A percentile compares a stretch with the other conserved stretches of the same genome.
Evolutionary conservation across 495 filamentous ascomycete genomes (phyloP).

Genomic region (Penicillium odoratum): DNA sequence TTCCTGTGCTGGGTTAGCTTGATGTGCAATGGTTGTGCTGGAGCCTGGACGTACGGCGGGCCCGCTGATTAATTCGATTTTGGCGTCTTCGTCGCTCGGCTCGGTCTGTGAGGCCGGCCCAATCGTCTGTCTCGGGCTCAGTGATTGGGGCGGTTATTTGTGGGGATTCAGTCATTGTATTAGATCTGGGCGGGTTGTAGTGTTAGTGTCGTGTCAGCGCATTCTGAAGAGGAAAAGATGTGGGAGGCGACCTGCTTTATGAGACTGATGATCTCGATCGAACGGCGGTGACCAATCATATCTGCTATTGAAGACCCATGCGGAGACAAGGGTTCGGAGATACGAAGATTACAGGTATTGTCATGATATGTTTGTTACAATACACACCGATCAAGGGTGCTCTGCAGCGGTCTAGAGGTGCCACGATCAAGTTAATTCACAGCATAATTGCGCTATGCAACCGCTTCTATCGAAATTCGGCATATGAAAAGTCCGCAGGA

Average conservation of each 20-base stretch:
- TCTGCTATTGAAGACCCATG: background rate
- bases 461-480: background rate
- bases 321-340: background rate
- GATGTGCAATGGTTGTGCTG: background rate
- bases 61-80: slow-evolving; percentile 48
- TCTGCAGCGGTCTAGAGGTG: too few relatives aligned
- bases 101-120: slow-evolving; percentile 38
- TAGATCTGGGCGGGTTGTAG: background rate
- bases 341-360: background rate
- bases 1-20: slow-evolving; percentile 11
- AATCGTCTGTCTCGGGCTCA: slow-evolving; percentile 29
- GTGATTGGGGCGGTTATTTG: background rate
- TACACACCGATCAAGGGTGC: background rate
- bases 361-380: background rate
- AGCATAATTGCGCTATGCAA: too few relatives aligned
- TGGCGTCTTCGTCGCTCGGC: slow-evolving; percentile 42
- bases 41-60: slow-evolving; percentile 17
- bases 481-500: slow-evolving; percentile 46
- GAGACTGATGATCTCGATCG: background rate
- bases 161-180: background rate
- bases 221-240: background rate
- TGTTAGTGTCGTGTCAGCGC: background rate
- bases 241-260: background rate
- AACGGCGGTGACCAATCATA: background rate
- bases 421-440: too few relatives aligned